These are phyloP conservation scores for Sordariomycetes sp. DNA, from an alignment of 2,329 filamentous ascomycete genomes.

Conservation along the genomic window DNA sequence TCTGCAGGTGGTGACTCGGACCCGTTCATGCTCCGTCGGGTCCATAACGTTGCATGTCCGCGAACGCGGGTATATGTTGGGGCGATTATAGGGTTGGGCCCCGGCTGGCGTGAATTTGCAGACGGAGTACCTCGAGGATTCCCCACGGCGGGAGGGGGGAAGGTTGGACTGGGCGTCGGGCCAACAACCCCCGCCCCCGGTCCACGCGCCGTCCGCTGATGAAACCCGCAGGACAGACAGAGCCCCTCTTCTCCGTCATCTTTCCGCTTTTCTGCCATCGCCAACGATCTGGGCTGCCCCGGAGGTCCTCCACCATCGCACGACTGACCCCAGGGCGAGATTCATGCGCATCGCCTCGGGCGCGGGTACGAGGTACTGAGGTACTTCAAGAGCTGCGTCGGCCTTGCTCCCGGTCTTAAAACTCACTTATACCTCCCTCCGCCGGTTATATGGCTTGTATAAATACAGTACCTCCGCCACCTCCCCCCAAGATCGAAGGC, in stretches of 20 bases:
- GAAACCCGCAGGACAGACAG: not conserved
- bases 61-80: not conserved
- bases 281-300: not conserved
- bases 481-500: not conserved
- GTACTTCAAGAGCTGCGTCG: not conserved
- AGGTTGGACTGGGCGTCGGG: not conserved
- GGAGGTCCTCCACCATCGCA: not conserved
- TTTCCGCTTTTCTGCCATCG: not conserved
- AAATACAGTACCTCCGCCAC: constrained; percentile 3
- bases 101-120: not conserved
- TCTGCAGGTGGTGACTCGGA: not conserved
- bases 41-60: not conserved
- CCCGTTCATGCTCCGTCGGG: not conserved
- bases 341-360: not conserved
- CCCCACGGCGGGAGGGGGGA: not conserved
- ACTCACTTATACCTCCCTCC: constrained; percentile 1
- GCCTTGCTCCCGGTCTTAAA: not conserved
- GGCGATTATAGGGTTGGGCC: not conserved
- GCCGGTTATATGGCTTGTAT: not conserved
- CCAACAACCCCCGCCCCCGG: not conserved
- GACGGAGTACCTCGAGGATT: not conserved
- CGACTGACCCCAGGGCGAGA: not conserved
- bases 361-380: not conserved
- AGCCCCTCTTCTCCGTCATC: not conserved
- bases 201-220: not conserved